Evolutionary conservation across 148 eudicot species (phyloP).

Genomic region (Rhododendron griersonianum): DNA sequence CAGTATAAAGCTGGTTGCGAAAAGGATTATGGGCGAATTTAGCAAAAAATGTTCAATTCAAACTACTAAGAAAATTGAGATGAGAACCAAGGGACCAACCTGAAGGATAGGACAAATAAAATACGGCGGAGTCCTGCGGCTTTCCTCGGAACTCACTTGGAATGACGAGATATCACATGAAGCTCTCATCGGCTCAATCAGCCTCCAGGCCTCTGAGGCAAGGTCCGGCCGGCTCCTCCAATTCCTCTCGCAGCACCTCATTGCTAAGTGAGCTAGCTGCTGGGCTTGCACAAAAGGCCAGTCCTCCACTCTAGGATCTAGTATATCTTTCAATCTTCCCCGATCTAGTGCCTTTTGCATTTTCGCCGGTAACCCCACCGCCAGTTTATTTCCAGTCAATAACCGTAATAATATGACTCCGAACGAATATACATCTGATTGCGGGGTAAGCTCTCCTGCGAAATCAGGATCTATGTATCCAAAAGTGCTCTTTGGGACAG

Average conservation of each 20-base stretch:
- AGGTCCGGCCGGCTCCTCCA: conserved; percentile 57
- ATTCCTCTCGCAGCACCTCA: conserved; percentile 61
- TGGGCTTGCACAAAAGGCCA: conserved; percentile 72
- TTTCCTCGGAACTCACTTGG: conserved; percentile 28
- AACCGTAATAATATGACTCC: conserved; percentile 67
- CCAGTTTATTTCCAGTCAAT: conserved; percentile 59
- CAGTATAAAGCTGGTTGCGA: too few species aligned
- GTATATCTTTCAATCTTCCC: conserved; percentile 41
- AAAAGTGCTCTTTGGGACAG: conserved; percentile 69
- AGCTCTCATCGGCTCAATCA: conserved; percentile 61
- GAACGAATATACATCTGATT: conserved; percentile 81
- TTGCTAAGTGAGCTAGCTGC: conserved; percentile 66
- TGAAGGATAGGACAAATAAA: conserved; percentile 85
- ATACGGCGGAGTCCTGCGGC: conserved; percentile 39
- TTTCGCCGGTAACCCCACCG: conserved; percentile 54
- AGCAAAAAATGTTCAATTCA: background rate
- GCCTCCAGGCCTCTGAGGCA: conserved; percentile 61
- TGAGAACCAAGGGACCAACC: conserved; percentile 35
- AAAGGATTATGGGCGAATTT: too few species aligned
- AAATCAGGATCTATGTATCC: conserved; percentile 74
- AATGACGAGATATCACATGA: conserved; percentile 49
- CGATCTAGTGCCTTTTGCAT: conserved; percentile 58
- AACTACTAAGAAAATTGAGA: background rate
- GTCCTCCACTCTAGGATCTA: conserved; percentile 83
- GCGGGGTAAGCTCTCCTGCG: conserved; percentile 66